phyloP scores from a whole-genome alignment of 768 basidiomycete species.

The Hericium erinaceus region DNA sequence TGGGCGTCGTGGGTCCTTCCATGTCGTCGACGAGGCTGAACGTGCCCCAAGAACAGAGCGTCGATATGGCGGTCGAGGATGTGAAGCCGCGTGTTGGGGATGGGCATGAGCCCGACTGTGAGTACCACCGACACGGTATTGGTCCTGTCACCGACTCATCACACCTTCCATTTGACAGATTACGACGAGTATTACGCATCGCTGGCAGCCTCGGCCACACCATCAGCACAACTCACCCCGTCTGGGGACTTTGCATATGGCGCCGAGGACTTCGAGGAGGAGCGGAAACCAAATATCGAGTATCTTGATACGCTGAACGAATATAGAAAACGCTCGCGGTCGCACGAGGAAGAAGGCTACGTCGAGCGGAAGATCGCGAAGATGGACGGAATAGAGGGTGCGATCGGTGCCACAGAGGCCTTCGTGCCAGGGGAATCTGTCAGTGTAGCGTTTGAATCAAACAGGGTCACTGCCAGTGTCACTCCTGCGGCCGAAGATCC shows the following conservation, averaged over 20 bases:
- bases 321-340: constrained; percentile 66
- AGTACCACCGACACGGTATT: constrained; percentile 18
- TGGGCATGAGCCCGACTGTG: constrained; percentile 58
- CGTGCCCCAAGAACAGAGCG: constrained; percentile 25
- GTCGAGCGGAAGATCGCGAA: constrained; percentile 11
- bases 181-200: constrained; percentile 81
- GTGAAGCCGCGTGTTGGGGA: constrained; percentile 35
- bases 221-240: constrained; percentile 55
- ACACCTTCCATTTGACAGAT: constrained; percentile 29
- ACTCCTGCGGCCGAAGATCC: constrained; percentile 38
- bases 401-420: not conserved
- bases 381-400: constrained; percentile 1
- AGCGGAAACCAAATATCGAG: constrained; percentile 55
- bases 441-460: constrained; percentile 12
- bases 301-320: constrained; percentile 64
- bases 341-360: constrained; percentile 33
- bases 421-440: constrained; percentile 5
- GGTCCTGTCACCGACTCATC: too few species aligned
- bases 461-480: constrained; percentile 3
- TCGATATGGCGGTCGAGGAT: constrained; percentile 23
- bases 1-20: constrained; percentile 29
- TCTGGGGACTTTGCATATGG: constrained; percentile 33
- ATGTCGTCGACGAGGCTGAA: constrained; percentile 23
- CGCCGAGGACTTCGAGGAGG: constrained; percentile 54
- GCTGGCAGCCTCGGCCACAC: constrained; percentile 52